Evolutionary conservation across 768 basidiomycete species (phyloP).

Genomic region (Boletus rubescentipes): DNA sequence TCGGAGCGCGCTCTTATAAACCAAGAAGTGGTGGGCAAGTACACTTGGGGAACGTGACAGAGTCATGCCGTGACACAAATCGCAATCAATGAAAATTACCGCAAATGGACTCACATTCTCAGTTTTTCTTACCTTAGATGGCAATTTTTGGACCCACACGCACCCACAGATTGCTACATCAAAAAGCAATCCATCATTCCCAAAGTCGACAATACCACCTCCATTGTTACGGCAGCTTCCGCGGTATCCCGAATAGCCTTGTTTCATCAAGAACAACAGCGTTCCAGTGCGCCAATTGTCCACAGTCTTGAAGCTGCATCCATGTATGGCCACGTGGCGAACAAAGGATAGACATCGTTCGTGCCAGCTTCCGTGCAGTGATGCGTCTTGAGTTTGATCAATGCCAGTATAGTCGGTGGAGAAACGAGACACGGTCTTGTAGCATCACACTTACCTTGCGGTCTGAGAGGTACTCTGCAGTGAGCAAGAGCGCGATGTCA

Average conservation of each 20-base stretch:
- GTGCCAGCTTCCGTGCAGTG: background rate
- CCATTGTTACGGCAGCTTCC: background rate
- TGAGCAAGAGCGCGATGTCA: too few relatives aligned
- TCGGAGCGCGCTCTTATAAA: conserved; percentile 27
- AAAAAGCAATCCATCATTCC: conserved; percentile 27
- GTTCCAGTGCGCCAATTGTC: conserved; percentile 4
- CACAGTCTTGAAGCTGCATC: background rate
- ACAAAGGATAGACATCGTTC: background rate
- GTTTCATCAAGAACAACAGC: background rate
- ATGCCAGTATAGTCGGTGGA: background rate
- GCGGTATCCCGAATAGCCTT: background rate
- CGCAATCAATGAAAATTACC: conserved; percentile 33
- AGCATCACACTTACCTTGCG: background rate
- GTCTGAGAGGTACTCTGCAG: background rate
- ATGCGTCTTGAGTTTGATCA: background rate
- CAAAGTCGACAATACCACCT: conserved; percentile 2
- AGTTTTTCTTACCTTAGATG: conserved; percentile 14
- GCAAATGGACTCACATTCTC: conserved; percentile 3
- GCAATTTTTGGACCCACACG: conserved; percentile 34
- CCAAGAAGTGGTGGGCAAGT: conserved; percentile 6
- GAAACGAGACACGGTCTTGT: background rate
- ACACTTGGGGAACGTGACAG: conserved; percentile 23
- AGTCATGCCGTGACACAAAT: conserved; percentile 29
- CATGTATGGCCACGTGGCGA: background rate
- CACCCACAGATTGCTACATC: conserved; percentile 14